Evolutionary conservation across 805 yeast species (phyloP), one percentile per base, ranked within the genome.

Genomic region (Hanseniaspora singularis): DNA sequence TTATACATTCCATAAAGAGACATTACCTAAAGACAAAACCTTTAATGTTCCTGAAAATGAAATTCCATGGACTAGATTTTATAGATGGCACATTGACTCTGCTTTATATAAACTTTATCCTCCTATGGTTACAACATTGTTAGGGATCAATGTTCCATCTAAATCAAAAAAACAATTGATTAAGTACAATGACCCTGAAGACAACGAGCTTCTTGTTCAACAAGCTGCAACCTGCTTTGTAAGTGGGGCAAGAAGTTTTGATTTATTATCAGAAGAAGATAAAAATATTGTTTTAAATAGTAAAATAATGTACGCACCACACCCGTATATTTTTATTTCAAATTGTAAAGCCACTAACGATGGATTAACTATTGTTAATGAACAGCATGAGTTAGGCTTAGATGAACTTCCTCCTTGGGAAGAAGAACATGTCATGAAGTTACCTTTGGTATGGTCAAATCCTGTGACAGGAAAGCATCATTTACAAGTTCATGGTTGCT

Each of bases 41-140:
- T 73, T 68, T 31, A 66, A 68, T 7, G 47, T 42, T 26, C 22
- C 34, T 14, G 44, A 41, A 16, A 36, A 26, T 8, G 50, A 48
- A 11, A 38, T 33, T 19, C 74, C 78, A 43, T 73, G 74, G 61
- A 86, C 95, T 2, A 72, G 94, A 55, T 86, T 79, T 62, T 86
- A 85, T 72, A 74, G 95, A 65, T 86, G 95, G 95, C 95, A 86
- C 64, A 84, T 86, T 53, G 95, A 86, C 63, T 79, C 92, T 31
- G 95, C 95, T 4, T 70, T 86, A 33, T 86, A 86, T 57, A 94
- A 76, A 31, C 71, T 85, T 54, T 76, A 88, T 14, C 95, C 95
- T 24, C 95, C 95, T 26, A 74, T 81, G 54, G 82, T 80, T 31
- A 86, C 95, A 12, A 85, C 95, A 1, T 70, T 86, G 51, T 69